Evolutionary conservation across 2,329 filamentous ascomycete genomes (phyloP).

Genomic region (Fulvia fulva): DNA sequence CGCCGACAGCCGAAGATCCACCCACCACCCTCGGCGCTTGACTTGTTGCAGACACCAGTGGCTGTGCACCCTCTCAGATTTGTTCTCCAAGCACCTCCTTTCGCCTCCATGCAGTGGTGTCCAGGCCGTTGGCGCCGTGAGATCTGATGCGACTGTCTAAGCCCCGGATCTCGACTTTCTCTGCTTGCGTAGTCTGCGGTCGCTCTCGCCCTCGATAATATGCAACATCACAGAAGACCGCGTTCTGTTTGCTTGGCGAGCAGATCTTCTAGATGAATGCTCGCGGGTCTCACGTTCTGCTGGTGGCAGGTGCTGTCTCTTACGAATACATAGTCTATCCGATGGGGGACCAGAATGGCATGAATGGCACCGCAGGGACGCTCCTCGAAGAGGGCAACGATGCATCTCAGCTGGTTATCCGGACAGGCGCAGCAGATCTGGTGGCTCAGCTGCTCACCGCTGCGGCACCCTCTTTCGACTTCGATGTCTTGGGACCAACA

Average conservation of each 20-base stretch:
- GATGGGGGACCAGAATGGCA: constrained; percentile 5
- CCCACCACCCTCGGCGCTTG: not conserved
- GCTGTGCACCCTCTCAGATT: constrained; percentile 7
- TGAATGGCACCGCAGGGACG: constrained; percentile 9
- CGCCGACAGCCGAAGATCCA: not conserved
- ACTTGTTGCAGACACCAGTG: constrained; percentile 1
- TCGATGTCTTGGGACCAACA: constrained; percentile 28
- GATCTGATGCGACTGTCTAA: constrained; percentile 8
- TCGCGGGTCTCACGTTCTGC: constrained; percentile 23
- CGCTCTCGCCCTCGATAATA: constrained; percentile 3
- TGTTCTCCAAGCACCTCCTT: constrained; percentile 1
- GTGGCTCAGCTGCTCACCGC: constrained; percentile 34
- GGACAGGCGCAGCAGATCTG: constrained; percentile 30
- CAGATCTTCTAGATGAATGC: constrained; percentile 10
- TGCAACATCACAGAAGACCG: not conserved
- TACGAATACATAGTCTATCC: constrained; percentile 33
- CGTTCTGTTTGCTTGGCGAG: constrained; percentile 10
- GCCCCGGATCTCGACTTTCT: constrained; percentile 8
- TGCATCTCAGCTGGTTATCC: constrained; percentile 28
- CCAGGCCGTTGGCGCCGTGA: not conserved
- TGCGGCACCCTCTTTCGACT: constrained; percentile 28
- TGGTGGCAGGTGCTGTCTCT: constrained; percentile 33
- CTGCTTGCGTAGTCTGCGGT: not conserved
- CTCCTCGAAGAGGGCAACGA: constrained; percentile 13
- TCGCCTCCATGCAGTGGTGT: not conserved